Base-by-base conservation (phyloP, 441 rosid genomes). In the Theobroma grandiflorum region DNA sequence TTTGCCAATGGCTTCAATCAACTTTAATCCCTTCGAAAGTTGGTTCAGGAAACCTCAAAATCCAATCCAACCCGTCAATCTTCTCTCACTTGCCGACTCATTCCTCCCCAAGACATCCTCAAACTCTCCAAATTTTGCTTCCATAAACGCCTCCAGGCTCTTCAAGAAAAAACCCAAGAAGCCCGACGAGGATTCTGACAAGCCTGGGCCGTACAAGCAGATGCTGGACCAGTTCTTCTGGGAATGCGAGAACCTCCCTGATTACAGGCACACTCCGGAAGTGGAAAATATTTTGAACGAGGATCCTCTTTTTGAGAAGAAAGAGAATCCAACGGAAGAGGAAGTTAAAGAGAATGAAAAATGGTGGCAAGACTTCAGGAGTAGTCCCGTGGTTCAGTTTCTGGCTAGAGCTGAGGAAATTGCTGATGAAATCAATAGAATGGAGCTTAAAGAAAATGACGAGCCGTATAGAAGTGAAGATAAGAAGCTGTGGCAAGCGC, bases 41-140 rank as follows among this genome's bases (percentile, higher is more conserved):
- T 94, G 97, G 97, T 95, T 95, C 87, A 87, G 84, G 40, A 95
- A 91, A 82, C 95, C 97, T 33, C 88, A 84, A 15, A 92, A 89
- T 57, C 93, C 98, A 10, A 88, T 91, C 49, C 86, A 89, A 76
- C 83, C 88, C 55, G 35, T 90, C 59, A 91, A 91, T 59, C 83
- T 93, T 72, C 75, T 85, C 50, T 84, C 91, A 0, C 77, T 82
- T 12, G 55, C 83, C 26, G 81, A 80, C 37, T 86, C 92, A 35
- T 83, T 86, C 71, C 68, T 86, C 9, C 77, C 75, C 64, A 81
- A 64, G 59, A 57, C 71, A 52, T 26, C 49, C 74, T 72, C 86
- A 42, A 79, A 59, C 62, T 12, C 87, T 65, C 74, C 88, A 0
- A 86, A 81, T 50, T 95, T 94, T 80, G 94, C 97, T 35, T 83